Conservation (phyloP, 2,329 filamentous ascomycete genomes). For the Fusarium sp. region DNA sequence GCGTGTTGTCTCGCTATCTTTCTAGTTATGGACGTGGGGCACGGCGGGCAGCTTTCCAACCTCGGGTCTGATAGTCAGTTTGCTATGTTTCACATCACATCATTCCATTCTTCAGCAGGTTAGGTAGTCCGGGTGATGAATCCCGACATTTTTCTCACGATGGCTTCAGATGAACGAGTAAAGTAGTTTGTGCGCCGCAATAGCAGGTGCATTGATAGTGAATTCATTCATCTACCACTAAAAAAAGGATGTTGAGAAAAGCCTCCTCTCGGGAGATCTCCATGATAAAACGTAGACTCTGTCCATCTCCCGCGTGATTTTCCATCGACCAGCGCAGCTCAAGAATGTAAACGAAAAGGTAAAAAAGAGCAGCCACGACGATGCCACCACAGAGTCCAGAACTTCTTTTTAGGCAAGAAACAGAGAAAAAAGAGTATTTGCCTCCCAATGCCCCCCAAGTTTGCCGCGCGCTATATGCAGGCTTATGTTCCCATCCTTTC, state of each 20-base stretch:
- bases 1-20: constrained; percentile 33
- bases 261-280: constrained; percentile 25
- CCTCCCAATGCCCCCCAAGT: neutral
- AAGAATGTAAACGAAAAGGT: constrained; percentile 35
- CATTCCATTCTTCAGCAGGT: constrained; percentile 2
- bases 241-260: neutral
- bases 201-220: constrained; percentile 24
- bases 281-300: constrained; percentile 16
- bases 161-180: neutral
- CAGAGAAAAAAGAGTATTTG: neutral
- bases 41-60: constrained; percentile 13
- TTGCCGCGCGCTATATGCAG: constrained; percentile 25
- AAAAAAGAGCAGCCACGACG: constrained; percentile 23
- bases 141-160: constrained; percentile 1
- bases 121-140: constrained; percentile 16
- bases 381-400: constrained; percentile 2
- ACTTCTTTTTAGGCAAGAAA: neutral
- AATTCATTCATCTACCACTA: constrained; percentile 27
- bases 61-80: constrained; percentile 6
- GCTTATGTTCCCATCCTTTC: neutral
- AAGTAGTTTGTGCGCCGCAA: constrained; percentile 8
- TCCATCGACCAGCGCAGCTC: constrained; percentile 26
- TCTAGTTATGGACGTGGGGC: constrained; percentile 16
- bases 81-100: constrained; percentile 23
- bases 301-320: constrained; percentile 1